A percentile compares a stretch with the other conserved stretches of the same genome.
phyloP scores from a whole-genome alignment of 768 basidiomycete species.

The Lactifluus pinguis region DNA sequence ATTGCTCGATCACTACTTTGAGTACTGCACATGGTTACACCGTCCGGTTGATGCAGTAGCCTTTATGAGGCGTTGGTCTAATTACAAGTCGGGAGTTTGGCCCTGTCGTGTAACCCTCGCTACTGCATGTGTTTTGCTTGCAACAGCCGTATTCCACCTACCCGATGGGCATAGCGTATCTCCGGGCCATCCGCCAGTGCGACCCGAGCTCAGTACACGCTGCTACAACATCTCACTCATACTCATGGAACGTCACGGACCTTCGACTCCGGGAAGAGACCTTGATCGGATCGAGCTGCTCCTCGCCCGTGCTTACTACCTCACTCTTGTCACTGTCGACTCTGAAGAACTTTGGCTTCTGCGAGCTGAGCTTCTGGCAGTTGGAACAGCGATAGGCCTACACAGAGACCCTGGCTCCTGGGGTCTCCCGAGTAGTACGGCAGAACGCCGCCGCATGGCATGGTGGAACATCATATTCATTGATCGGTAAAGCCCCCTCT shows the following conservation, averaged over 20 bases:
- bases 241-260: constrained; percentile 56
- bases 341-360: constrained; percentile 77
- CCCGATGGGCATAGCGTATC: constrained; percentile 16
- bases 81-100: constrained; percentile 16
- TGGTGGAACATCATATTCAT: constrained; percentile 86
- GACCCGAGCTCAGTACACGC: constrained; percentile 38
- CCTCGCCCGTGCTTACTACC: constrained; percentile 61
- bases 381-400: constrained; percentile 74
- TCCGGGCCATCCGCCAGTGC: constrained; percentile 13
- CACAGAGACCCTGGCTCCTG: constrained; percentile 81
- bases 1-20: constrained; percentile 18
- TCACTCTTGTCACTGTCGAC: constrained; percentile 63
- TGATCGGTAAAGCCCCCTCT: constrained; percentile 48
- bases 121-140: constrained; percentile 17
- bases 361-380: constrained; percentile 61
- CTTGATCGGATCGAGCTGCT: constrained; percentile 71
- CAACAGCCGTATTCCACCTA: constrained; percentile 15
- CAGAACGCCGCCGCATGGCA: constrained; percentile 77
- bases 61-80: constrained; percentile 16
- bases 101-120: constrained; percentile 18
- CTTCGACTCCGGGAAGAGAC: constrained; percentile 41
- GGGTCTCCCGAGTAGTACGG: constrained; percentile 56
- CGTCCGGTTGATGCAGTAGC: constrained; percentile 9
- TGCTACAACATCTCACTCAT: constrained; percentile 65
- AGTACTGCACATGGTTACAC: constrained; percentile 17